Evolutionary conservation across 768 basidiomycete genomes (phyloP), one percentile per base, ranked within the genome.

Genomic region (Cystobasidiopsis lactophilus): DNA sequence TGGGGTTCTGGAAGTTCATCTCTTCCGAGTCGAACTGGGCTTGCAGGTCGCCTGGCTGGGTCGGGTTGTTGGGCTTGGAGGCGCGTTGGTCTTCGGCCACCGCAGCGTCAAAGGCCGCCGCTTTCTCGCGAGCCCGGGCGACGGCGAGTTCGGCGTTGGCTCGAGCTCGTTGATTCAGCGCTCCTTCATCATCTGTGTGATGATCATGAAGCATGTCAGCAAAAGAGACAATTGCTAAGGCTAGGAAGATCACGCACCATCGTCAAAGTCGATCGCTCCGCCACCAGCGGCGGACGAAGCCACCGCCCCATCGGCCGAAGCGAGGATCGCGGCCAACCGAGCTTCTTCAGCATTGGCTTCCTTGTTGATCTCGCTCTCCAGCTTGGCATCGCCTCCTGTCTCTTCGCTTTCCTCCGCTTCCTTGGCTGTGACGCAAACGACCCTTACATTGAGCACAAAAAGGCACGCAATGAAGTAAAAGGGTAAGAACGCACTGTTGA

Each of bases 1-100:
- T 84, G 7, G 93, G 93, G 63, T 98, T 96, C 69, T 95, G 89
- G 78, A 98, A 96, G 69, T 98, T 95, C 37, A 98, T 77, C 63
- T 96, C 91, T 62, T 93, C 88, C 19, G 84, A 85, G 65, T 91
- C 88, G 60, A 91, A 85, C 88, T 49, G 19, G 13, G 29, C 19
- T 31, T 49, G 14, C 30, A 52, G 11, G 23, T 5, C 29, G 26
- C 9, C 19, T 3, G 19, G 18, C 10, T 4, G 14, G 33, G 31
- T 35, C 40, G 37, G 24, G 39, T 51, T 41, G 53, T 62, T 52
- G 45, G 59, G 52, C 29, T 57, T 57, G 27, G 81, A 80, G 3
- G 79, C 78, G 66, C 81, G 81, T 56, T 84, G 74, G 50, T 85
- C 80, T 50, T 80, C 67, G 4, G 82, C 80, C n/a, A 78, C 76